Evolutionary conservation across 2,329 filamentous ascomycete genomes (phyloP).

Genomic region (Polytolypa hystricis): DNA sequence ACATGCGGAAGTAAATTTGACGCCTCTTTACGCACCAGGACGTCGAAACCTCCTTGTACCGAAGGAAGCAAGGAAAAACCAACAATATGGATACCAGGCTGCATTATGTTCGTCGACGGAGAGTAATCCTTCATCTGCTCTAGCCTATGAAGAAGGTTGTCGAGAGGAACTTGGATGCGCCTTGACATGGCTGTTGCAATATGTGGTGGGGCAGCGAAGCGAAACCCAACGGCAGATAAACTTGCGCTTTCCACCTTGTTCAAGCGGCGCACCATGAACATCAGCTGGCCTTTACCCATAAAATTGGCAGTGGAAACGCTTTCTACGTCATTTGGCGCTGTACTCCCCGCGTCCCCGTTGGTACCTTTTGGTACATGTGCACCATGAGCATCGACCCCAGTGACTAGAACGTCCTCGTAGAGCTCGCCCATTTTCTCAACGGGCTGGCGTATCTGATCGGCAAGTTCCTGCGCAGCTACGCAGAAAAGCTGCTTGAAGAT

Average conservation of each 20-base stretch:
- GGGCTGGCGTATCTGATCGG: slow-evolving; percentile 52
- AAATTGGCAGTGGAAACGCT: slow-evolving; percentile 22
- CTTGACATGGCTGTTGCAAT: slow-evolving; percentile 58
- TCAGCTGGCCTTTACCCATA: slow-evolving; percentile 62
- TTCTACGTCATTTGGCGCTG: slow-evolving; percentile 33
- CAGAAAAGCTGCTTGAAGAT: slow-evolving; percentile 79
- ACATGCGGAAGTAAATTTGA: slow-evolving; percentile 52
- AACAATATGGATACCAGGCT: slow-evolving; percentile 31
- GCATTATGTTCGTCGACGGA: slow-evolving; percentile 14
- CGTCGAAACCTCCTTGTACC: slow-evolving; percentile 50
- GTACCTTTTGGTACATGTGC: slow-evolving; percentile 19
- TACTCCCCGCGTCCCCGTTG: slow-evolving; percentile 21
- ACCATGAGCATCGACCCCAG: slow-evolving; percentile 35
- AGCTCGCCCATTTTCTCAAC: slow-evolving; percentile 56
- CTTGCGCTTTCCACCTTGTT: slow-evolving; percentile 48
- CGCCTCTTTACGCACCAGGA: slow-evolving; percentile 47
- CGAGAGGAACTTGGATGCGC: slow-evolving; percentile 60
- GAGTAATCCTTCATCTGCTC: slow-evolving; percentile 51
- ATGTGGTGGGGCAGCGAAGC: slow-evolving; percentile 61
- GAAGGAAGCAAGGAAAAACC: slow-evolving; percentile 35
- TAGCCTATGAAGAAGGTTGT: slow-evolving; percentile 51
- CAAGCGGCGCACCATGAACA: slow-evolving; percentile 64
- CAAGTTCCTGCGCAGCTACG: slow-evolving; percentile 63
- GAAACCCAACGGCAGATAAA: slow-evolving; percentile 61
- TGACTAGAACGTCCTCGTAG: slow-evolving; percentile 65